Evolutionary conservation across 805 yeast genomes (phyloP), one percentile per base, ranked within the genome.

Genomic region (Candida qinlingensis): DNA sequence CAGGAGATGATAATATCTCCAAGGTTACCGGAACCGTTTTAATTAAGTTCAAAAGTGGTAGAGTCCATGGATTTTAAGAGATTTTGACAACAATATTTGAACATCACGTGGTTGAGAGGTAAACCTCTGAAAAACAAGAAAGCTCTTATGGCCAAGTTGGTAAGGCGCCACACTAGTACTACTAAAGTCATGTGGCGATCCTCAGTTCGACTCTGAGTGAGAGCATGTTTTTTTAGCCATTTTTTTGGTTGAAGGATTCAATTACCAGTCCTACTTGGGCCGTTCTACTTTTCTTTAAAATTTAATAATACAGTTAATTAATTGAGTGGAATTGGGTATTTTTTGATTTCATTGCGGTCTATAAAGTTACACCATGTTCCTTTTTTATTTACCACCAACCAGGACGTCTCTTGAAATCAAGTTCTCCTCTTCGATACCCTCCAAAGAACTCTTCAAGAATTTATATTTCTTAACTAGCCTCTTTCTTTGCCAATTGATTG

Each of bases 151-250:
- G 77, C 77, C 76, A 72, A 74, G 77, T 70, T 79, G 87, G 86
- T 81, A 80, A 83, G 83, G 87, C 87, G 86, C 79, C 75, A 81
- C 85, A 81, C 86, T 81, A 80, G 85, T 81, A 81, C 76, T 75
- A 80, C 84, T 79, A 84, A 79, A 79, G 83, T 80, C 80, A 79
- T 79, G 85, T 80, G 75, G 77, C 79, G 83, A 80, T 79, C 84
- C 79, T 79, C 81, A 77, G 82, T 76, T 77, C 82, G 75, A 77
- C 69, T 76, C 81, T 77, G 80, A 79, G 76, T 76, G 74, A 77
- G 70, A 78, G 80, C 79, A 73, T 9, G 48, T 52, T 54, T 58
- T 59, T 60, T 57, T 19, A 37, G 37, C 27, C 13, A 25, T 28
- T 27, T 26, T 36, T 19, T 19, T 19, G 19, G 2, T 19, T 19